Evolutionary conservation across 2,329 filamentous ascomycete genomes (phyloP).

Genomic region (Hypoxylon sp.): DNA sequence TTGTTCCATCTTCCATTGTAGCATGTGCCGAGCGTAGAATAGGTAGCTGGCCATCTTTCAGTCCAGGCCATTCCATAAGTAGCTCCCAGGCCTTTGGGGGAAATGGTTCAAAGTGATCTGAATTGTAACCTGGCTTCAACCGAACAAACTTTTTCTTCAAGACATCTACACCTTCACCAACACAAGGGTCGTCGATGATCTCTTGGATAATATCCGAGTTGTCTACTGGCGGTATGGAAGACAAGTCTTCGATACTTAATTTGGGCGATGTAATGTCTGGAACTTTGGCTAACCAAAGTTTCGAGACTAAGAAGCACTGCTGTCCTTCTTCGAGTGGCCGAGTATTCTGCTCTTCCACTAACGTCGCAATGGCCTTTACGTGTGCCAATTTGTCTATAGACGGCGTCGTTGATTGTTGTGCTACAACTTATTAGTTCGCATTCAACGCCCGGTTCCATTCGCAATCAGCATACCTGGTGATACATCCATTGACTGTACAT

Average conservation of each 20-base stretch:
- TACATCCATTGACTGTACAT: constrained; percentile 18
- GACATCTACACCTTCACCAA: constrained; percentile 54
- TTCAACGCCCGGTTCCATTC: background rate
- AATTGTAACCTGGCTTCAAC: constrained; percentile 76
- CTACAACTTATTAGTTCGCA: constrained; percentile 40
- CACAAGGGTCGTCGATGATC: constrained; percentile 64
- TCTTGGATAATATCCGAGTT: constrained; percentile 85
- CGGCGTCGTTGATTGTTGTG: constrained; percentile 53
- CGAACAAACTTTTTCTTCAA: constrained; percentile 74
- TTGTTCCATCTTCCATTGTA: constrained; percentile 70
- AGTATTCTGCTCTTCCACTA: constrained; percentile 69
- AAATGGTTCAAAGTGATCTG: constrained; percentile 83
- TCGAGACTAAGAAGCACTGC: constrained; percentile 83
- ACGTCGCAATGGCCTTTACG: constrained; percentile 77
- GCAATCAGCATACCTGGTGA: constrained; percentile 33
- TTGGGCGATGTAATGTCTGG: constrained; percentile 73
- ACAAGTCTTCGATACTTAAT: constrained; percentile 70
- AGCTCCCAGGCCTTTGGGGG: constrained; percentile 86
- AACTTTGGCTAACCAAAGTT: constrained; percentile 82
- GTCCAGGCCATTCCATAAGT: constrained; percentile 85
- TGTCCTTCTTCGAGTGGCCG: constrained; percentile 76
- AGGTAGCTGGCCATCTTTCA: constrained; percentile 76
- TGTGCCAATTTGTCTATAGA: constrained; percentile 73
- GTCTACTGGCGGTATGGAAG: constrained; percentile 82
- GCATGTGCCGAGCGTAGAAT: constrained; percentile 86